phyloP scores from a whole-genome alignment of 2,329 filamentous ascomycete species.

The Gremmenia infestans region DNA sequence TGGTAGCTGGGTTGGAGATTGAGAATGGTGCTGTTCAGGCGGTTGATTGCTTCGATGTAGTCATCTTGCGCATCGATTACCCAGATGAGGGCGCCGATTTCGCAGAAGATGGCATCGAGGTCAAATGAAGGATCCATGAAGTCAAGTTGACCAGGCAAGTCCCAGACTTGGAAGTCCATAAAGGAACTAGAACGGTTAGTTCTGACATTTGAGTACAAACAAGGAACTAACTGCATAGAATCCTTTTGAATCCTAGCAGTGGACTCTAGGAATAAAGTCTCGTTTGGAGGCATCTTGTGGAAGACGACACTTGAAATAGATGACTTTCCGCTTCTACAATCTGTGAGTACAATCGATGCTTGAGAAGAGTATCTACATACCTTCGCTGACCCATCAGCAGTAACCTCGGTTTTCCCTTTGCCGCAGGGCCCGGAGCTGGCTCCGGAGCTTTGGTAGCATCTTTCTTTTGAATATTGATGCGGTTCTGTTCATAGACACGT shows the following conservation, averaged over 20 bases:
- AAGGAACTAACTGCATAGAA: slow-evolving; percentile 73
- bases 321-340: slow-evolving; percentile 83
- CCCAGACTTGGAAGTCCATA: slow-evolving; percentile 99
- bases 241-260: slow-evolving; percentile 93
- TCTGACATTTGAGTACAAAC: neutral
- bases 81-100: slow-evolving; percentile 93
- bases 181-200: slow-evolving; percentile 65
- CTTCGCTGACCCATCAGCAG: slow-evolving; percentile 93
- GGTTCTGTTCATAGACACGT: slow-evolving; percentile 58
- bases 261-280: slow-evolving; percentile 92
- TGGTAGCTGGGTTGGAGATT: slow-evolving; percentile 85
- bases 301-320: slow-evolving; percentile 99
- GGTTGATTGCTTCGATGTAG: slow-evolving; percentile 84
- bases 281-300: slow-evolving; percentile 92
- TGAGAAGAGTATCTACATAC: slow-evolving; percentile 44
- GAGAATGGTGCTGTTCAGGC: slow-evolving; percentile 83
- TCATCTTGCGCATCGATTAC: slow-evolving; percentile 98
- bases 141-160: slow-evolving; percentile 92
- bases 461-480: slow-evolving; percentile 44
- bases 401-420: slow-evolving; percentile 71
- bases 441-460: slow-evolving; percentile 42
- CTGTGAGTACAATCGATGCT: slow-evolving; percentile 14
- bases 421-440: slow-evolving; percentile 40
- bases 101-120: slow-evolving; percentile 88
- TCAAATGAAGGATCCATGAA: slow-evolving; percentile 88